phyloP scores from a whole-genome alignment of 2,329 filamentous ascomycete genomes.

The Rachicladosporium sp. region DNA sequence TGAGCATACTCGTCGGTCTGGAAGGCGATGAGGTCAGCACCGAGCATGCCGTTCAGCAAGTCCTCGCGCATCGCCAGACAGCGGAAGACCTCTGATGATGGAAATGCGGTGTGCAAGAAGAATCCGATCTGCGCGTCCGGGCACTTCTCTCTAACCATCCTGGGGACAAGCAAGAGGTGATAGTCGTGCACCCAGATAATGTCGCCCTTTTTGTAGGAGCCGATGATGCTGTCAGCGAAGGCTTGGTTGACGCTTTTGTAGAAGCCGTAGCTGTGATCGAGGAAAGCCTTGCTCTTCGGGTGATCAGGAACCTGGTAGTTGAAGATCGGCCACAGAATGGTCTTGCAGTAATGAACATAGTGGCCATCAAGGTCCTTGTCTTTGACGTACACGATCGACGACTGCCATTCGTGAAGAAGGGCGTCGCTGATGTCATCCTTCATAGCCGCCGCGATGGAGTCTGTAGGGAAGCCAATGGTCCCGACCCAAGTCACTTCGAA shows the following conservation, averaged over 20 bases:
- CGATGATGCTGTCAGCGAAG: constrained; percentile 80
- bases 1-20: constrained; percentile 87
- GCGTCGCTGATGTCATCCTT: constrained; percentile 75
- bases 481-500: constrained; percentile 81
- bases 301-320: constrained; percentile 98
- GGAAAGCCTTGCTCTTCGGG: constrained; percentile 94
- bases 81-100: constrained; percentile 89
- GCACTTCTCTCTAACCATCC: constrained; percentile 78
- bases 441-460: constrained; percentile 63
- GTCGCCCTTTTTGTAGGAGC: constrained; percentile 87
- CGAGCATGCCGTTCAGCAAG: constrained; percentile 82
- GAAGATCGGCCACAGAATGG: constrained; percentile 94
- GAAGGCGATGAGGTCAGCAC: constrained; percentile 84
- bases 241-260: constrained; percentile 87
- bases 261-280: constrained; percentile 92
- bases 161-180: constrained; percentile 76
- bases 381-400: constrained; percentile 70
- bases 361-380: constrained; percentile 92
- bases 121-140: constrained; percentile 93
- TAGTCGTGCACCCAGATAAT: constrained; percentile 95
- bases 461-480: constrained; percentile 86
- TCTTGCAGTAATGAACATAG: constrained; percentile 94
- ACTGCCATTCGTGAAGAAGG: constrained; percentile 69
- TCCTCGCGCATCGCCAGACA: constrained; percentile 79
- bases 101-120: constrained; percentile 90